Percentiles rank a stretch among this genome's conserved stretches.
phyloP scores from a whole-genome alignment of 1,284 basidiomycete genomes.

The Cutaneotrichosporon cyanovorans region DNA sequence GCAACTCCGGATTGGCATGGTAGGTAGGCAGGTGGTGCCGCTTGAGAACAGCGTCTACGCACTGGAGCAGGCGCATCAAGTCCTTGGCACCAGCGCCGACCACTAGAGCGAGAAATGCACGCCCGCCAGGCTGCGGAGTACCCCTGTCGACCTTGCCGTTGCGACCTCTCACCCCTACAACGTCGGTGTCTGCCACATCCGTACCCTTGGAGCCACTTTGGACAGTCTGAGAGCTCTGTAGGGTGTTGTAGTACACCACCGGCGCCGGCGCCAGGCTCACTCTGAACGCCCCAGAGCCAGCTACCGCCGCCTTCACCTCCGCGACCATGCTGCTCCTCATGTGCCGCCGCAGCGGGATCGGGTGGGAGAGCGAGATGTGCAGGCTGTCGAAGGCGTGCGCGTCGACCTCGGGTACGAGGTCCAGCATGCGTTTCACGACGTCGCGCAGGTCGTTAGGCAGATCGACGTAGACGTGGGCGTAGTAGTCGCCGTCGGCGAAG shows the following conservation, averaged over 20 bases:
- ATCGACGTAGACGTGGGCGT: slow-evolving; percentile 39
- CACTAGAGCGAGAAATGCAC: slow-evolving; percentile 40
- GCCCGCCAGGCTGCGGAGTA: slow-evolving; percentile 17
- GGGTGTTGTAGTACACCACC: slow-evolving; percentile 29
- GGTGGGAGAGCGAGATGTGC: slow-evolving; percentile 43
- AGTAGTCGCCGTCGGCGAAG: slow-evolving; percentile 43
- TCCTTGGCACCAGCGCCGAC: slow-evolving; percentile 34
- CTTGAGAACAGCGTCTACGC: slow-evolving; percentile 29
- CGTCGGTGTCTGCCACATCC: not conserved
- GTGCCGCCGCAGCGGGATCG: slow-evolving; percentile 34
- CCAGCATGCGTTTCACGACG: slow-evolving; percentile 17
- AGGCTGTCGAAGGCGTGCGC: slow-evolving; percentile 10
- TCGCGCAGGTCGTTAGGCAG: not conserved
- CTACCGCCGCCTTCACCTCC: not conserved
- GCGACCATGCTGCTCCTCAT: not conserved
- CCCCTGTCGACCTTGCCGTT: not conserved
- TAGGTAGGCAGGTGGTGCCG: slow-evolving; percentile 35
- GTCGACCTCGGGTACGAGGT: slow-evolving; percentile 6
- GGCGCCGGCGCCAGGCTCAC: slow-evolving; percentile 23
- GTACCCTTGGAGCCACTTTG: slow-evolving; percentile 1
- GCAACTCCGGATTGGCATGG: slow-evolving; percentile 39
- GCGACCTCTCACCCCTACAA: not conserved
- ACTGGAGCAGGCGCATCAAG: slow-evolving; percentile 23
- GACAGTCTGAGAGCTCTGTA: not conserved
- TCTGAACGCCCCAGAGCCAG: slow-evolving; percentile 5